Evolutionary conservation across 2,329 filamentous ascomycete species (phyloP), one percentile per base, ranked within the genome.

Genomic region (Triangularia setosa): DNA sequence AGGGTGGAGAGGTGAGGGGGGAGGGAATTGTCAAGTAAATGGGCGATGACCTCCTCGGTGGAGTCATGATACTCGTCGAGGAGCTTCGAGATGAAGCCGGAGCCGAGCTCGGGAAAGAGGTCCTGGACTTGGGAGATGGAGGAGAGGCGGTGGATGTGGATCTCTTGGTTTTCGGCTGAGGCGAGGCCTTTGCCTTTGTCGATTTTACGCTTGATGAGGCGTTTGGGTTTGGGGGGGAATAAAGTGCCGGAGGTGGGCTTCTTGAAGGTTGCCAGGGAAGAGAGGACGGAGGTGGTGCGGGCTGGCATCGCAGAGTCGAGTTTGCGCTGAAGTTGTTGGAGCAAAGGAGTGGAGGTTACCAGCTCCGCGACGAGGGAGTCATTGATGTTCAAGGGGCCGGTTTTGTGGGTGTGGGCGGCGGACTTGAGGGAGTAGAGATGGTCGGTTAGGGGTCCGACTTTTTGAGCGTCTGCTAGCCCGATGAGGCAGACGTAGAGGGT

Each of bases 91-190:
- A 98, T 81, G 73, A 97, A 98, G 0, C 84, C 91, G 3, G 91
- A 89, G 4, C 93, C 93, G 9, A 98, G 80, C 67, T 96, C 87
- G 0, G 94, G 92, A 72, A 98, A 97, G 0, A 98, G 81, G 73
- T 99, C 94, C 73, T 97, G 93, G n/a, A 99, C 84, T 74, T 96
- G 92, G 0, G 90, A 90, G 60, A 98, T 87, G 58, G 94, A 86
- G 70, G 90, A 93, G 86, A 96, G 90, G 52, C 83, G 88, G 75
- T 97, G 92, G 23, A 94, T 79, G 72, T 95, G 91, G 33, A 93
- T 79, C 53, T 84, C 80, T 2, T 75, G 76, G 5, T 73, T 68
- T 5, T 82, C 78, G 7, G 76, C 73, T 3, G 64, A 64, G 64
- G 76, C 78, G 12, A 76, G 74, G 2, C 78, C 80, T 73, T 92